A percentile compares a stretch with the other conserved stretches of the same genome.
These are phyloP conservation scores for Termitomyces sp. DNA, from an alignment of 768 basidiomycete species.

Conservation along the genomic window DNA sequence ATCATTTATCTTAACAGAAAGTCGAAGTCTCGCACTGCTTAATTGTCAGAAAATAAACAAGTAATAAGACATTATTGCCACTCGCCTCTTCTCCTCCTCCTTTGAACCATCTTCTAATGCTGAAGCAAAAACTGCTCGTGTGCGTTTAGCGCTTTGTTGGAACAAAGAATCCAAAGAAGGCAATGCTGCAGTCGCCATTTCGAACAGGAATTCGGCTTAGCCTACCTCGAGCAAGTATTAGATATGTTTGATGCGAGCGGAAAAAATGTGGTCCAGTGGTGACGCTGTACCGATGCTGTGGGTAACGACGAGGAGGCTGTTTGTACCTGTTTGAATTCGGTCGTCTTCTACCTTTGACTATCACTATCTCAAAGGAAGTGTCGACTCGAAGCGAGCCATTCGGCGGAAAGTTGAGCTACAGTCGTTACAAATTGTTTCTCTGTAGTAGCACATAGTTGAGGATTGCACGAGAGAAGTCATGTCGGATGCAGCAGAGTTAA, in stretches of 20 bases:
- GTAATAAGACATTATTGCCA: neutral
- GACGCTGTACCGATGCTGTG: conserved; percentile 1
- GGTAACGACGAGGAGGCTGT: conserved; percentile 13
- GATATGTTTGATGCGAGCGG: neutral
- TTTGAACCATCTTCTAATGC: conserved; percentile 54
- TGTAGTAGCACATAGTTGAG: conserved; percentile 34
- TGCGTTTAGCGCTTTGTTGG: conserved; percentile 63
- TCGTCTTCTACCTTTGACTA: conserved; percentile 15
- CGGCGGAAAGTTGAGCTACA: conserved; percentile 17
- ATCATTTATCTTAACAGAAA: conserved; percentile 83
- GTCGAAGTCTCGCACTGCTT: conserved; percentile 60
- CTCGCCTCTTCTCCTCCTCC: conserved; percentile 74
- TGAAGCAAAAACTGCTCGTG: conserved; percentile 65
- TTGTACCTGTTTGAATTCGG: conserved; percentile 19
- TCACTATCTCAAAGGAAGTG: conserved; percentile 12
- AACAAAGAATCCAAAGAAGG: conserved; percentile 68
- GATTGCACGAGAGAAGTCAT: conserved; percentile 28
- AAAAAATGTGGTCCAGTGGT: neutral
- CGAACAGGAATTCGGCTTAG: neutral
- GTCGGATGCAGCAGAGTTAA: conserved; percentile 62
- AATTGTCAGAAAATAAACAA: neutral
- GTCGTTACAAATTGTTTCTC: conserved; percentile 16
- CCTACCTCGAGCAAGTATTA: neutral
- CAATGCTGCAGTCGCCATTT: conserved; percentile 46
- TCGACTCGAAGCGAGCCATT: conserved; percentile 14